A percentile compares a stretch with the other conserved stretches of the same genome.
phyloP scores from a whole-genome alignment of 257 asterid genomes.

The Cruciata laevipes region DNA sequence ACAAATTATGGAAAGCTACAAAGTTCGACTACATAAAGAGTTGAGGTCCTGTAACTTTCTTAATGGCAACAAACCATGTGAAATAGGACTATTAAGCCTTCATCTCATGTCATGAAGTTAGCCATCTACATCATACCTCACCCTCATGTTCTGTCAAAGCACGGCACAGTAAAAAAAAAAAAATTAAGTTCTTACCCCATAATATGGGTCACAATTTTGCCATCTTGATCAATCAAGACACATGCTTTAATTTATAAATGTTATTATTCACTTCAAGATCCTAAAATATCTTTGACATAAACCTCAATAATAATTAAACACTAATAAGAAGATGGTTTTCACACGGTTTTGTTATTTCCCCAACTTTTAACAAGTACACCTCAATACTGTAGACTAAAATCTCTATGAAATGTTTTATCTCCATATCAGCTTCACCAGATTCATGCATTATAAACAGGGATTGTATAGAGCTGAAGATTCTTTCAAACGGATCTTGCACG shows the following conservation, averaged over 20 bases:
- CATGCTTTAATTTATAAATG: background rate
- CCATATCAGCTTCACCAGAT: background rate
- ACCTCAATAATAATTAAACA: too few relatives aligned
- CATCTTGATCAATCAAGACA: background rate
- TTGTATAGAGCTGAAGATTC: background rate
- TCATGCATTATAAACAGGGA: background rate
- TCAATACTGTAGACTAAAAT: background rate
- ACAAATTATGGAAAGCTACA: background rate
- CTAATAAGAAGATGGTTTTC: background rate
- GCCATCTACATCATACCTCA: background rate
- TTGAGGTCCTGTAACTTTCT: constrained; percentile 1
- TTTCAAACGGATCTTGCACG: too few relatives aligned
- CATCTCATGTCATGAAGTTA: background rate
- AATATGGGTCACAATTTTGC: background rate
- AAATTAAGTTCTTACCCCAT: background rate
- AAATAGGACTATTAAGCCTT: background rate
- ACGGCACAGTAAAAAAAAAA: background rate
- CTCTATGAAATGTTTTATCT: background rate
- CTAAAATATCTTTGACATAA: too few relatives aligned
- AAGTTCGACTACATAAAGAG: background rate
- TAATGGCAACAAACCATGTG: background rate
- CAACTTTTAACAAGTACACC: background rate
- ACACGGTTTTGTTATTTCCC: background rate
- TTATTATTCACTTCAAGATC: too few relatives aligned
- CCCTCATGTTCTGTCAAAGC: background rate